Evolutionary conservation across 2,329 filamentous ascomycete genomes (phyloP).

Genomic region (Leptographium flavum): DNA sequence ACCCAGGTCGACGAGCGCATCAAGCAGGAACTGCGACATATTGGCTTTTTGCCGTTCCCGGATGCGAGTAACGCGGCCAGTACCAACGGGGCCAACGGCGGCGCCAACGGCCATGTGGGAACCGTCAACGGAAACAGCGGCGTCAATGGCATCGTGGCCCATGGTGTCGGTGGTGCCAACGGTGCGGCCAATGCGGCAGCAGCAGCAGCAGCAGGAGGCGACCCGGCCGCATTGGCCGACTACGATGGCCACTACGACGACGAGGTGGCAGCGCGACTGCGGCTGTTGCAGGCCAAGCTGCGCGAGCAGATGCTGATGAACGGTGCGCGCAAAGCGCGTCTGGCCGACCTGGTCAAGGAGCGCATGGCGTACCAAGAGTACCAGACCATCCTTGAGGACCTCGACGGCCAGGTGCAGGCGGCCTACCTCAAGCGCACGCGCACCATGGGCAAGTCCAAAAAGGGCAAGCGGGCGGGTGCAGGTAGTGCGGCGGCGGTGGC

Average conservation of each 20-base stretch:
- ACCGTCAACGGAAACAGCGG: not conserved
- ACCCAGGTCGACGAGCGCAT: slow-evolving; percentile 78
- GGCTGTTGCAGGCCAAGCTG: slow-evolving; percentile 69
- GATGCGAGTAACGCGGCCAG: slow-evolving; percentile 11
- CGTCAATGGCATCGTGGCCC: not conserved
- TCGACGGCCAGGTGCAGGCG: slow-evolving; percentile 86
- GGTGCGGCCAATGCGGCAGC: not conserved
- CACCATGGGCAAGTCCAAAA: slow-evolving; percentile 89
- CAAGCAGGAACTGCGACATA: slow-evolving; percentile 79
- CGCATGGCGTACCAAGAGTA: slow-evolving; percentile 96
- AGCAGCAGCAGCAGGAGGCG: slow-evolving; percentile 2
- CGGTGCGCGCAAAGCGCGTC: slow-evolving; percentile 73
- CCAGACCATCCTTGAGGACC: slow-evolving; percentile 88
- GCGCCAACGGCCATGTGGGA: not conserved
- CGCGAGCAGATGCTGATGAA: slow-evolving; percentile 77
- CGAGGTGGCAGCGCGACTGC: slow-evolving; percentile 79
- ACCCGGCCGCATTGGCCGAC: slow-evolving; percentile 39
- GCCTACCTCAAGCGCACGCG: slow-evolving; percentile 93
- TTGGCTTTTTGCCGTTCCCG: slow-evolving; percentile 60
- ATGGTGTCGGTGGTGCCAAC: no score
- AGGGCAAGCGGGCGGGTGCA: slow-evolving; percentile 38
- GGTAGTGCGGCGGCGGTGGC: slow-evolving; percentile 45
- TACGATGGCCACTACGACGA: slow-evolving; percentile 89
- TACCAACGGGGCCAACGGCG: slow-evolving; percentile 3
- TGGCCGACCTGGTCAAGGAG: slow-evolving; percentile 79